These are phyloP conservation scores for Daldinia concentrica DNA, from an alignment of 495 filamentous ascomycete genomes.

Conservation along the genomic window DNA sequence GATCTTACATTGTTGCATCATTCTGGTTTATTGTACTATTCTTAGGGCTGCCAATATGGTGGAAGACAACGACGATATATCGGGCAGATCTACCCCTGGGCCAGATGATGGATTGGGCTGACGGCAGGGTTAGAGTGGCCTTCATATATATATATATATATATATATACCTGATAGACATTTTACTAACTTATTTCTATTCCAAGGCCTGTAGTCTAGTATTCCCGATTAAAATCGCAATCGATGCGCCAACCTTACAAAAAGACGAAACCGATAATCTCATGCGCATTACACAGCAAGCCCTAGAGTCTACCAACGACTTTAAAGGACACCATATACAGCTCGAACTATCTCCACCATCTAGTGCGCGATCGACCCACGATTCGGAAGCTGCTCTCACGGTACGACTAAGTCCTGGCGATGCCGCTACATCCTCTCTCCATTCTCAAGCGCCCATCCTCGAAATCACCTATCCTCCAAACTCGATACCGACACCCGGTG, in stretches of 20 bases:
- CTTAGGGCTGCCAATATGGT: slow-evolving; percentile 94
- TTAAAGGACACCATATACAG: slow-evolving; percentile 87
- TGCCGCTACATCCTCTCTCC: slow-evolving; percentile 67
- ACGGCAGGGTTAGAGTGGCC: slow-evolving; percentile 75
- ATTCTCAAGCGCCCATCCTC: slow-evolving; percentile 74
- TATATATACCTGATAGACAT: neutral
- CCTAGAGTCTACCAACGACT: slow-evolving; percentile 89
- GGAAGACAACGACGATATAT: slow-evolving; percentile 94
- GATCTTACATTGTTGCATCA: slow-evolving; percentile 79
- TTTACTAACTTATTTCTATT: slow-evolving; percentile 5
- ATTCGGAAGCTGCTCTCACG: slow-evolving; percentile 62
- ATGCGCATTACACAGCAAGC: slow-evolving; percentile 87
- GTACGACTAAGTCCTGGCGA: slow-evolving; percentile 75
- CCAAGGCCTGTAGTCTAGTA: slow-evolving; percentile 83
- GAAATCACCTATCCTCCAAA: slow-evolving; percentile 83
- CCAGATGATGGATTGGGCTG: slow-evolving; percentile 92
- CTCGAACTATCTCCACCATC: slow-evolving; percentile 68
- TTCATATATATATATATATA: neutral
- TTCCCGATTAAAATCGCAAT: slow-evolving; percentile 87
- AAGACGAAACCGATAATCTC: slow-evolving; percentile 77
- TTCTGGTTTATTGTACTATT: slow-evolving; percentile 91
- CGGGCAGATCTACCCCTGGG: slow-evolving; percentile 83
- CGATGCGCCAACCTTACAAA: slow-evolving; percentile 72
- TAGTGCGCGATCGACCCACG: slow-evolving; percentile 40
- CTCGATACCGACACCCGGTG: slow-evolving; percentile 72